phyloP scores from a whole-genome alignment of 2,329 filamentous ascomycete genomes.

The Clarireedia monteithiana region DNA sequence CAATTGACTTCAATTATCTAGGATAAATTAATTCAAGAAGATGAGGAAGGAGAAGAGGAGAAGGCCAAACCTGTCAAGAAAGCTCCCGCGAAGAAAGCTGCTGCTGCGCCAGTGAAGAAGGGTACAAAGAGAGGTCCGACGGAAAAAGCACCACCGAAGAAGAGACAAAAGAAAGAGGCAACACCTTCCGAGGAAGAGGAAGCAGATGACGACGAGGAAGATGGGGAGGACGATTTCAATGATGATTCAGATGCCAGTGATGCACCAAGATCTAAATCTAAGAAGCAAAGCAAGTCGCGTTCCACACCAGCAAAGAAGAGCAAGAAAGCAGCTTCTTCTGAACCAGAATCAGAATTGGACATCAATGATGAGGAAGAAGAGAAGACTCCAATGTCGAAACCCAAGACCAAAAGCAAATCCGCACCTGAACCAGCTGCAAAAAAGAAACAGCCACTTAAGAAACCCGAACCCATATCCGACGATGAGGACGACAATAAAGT shows the following conservation, averaged over 20 bases:
- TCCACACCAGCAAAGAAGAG: constrained; percentile 10
- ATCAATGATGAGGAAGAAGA: constrained; percentile 14
- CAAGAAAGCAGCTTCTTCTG: background rate
- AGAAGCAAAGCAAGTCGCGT: constrained; percentile 9
- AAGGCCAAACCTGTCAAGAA: constrained; percentile 1
- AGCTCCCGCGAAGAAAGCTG: background rate
- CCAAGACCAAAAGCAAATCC: background rate
- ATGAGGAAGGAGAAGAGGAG: constrained; percentile 11
- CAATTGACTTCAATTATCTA: background rate
- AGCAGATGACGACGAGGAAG: constrained; percentile 13
- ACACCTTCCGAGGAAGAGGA: constrained; percentile 24
- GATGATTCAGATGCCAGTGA: constrained; percentile 10
- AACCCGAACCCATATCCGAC: background rate
- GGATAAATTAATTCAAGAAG: constrained; percentile 11
- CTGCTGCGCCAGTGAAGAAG: constrained; percentile 33
- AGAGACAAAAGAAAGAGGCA: constrained; percentile 26
- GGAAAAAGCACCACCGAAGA: constrained; percentile 30
- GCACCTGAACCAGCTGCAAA: background rate
- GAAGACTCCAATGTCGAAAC: constrained; percentile 8
- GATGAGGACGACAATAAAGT: constrained; percentile 3
- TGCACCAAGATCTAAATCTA: constrained; percentile 14
- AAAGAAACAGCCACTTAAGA: background rate
- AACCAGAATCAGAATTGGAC: constrained; percentile 6
- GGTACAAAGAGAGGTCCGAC: constrained; percentile 32
- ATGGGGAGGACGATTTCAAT: background rate